Evolutionary conservation across 768 basidiomycete species (phyloP), one percentile per base, ranked within the genome.

Genomic region (Rhizopogon sp.): DNA sequence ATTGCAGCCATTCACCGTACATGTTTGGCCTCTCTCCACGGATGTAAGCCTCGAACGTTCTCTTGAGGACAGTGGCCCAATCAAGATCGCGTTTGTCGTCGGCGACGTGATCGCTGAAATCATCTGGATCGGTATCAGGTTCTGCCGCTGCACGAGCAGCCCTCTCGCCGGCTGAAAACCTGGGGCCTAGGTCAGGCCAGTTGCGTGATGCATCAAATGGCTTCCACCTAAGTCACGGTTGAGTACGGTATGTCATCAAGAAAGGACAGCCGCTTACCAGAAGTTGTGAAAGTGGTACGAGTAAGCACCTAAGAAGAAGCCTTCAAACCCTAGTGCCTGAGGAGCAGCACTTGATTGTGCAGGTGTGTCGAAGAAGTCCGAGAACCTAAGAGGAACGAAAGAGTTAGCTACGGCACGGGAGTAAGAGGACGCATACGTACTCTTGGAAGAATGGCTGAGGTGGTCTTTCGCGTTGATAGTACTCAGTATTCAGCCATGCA

Each of bases 251-350:
- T 22, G 20, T 37, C 35, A 37, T 9, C 41, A 25, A 13, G 8
- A 14, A 49, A 49, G 20, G 9, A 25, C 16, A 53, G 52, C 44
- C 6, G 66, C 82, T 52, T 53, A 90, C 93, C 93, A 94, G 72
- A 83, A 90, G 67, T 94, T 95, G 67, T 98, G 95, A 73, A 89
- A 98, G 70, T 98, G 94, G 69, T 98, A 98, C 1, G 90, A 94
- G 67, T 85, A 98, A 5, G 96, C 91, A 6, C 96, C 97, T 56
- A 83, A 84, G 80, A 95, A 99, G 79, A 98, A 99, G 9, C 93
- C 94, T 61, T 93, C 88, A 60, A 98, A 90, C 8, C 97, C 97
- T 14, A 93, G 74, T 13, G 88, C 90, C 61, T 88, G 84, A 5
- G 96, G 91, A 8, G 88, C 89, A 2, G 90, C 93, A 59, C 87